Base-by-base conservation (phyloP, 352 stramenopile genomes). In the Peronosclerospora sorghi region DNA sequence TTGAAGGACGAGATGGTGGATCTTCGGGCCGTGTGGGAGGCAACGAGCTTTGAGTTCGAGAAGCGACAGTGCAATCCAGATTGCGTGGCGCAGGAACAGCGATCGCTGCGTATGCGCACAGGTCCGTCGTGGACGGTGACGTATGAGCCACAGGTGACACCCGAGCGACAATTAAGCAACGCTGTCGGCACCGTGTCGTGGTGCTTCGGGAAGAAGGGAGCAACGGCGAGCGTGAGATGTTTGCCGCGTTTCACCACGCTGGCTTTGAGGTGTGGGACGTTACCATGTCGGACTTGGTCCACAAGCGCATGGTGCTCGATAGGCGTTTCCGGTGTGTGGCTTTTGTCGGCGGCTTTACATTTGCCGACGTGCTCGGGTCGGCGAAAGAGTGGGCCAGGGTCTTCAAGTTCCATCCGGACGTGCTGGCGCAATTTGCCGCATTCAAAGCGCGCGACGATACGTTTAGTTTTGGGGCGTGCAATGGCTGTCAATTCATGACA, bases 401-500 rank as follows among this genome's bases (percentile, higher is more conserved):
- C 28, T 97, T 99, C 54, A 96, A 96, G 62, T 99, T 97, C 75
- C 97, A 98, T 64, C 57, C 79, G 18, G 81, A 90, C 55, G 77
- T 99, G 12, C 85, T 95, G 35, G 74, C 93, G 56, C 92, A 99
- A 73, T 99, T 99, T 57, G 52, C 97, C 45, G 77, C 78, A 4
- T 99, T 99, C 75, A 85, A 87, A 36, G 82, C 83, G 12, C 87
- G 95, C 45, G 57, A 81, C 20, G 92, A 99, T 71, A 99, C 96
- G 14, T 99, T 99, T 73, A 97, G 85, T 65, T 86, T 99, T 13
- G 96, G 96, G 40, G 86, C 98, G 0, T 99, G 96, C 71, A 99
- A 99, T 63, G 96, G 96, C 29, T 99, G 96, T 68, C 96, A 99
- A 73, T 89, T 99, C 29, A 98, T 99, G 94, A 95, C 95, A 26